Evolutionary conservation across 306 rosid species (phyloP).

Genomic region (Lathyrus sativus): DNA sequence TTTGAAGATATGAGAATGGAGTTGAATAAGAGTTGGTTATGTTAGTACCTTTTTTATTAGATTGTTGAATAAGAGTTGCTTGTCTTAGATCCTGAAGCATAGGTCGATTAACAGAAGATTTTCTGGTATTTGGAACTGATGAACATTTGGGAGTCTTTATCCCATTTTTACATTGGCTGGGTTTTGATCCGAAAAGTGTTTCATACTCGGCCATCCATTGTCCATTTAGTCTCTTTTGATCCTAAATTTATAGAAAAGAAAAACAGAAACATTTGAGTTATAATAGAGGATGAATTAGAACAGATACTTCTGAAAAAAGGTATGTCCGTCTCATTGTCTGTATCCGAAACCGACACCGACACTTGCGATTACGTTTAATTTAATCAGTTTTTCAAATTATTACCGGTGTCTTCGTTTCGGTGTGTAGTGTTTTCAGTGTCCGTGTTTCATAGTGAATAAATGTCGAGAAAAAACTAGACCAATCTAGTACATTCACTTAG

Average conservation of each 20-base stretch:
- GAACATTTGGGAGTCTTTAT: constrained; percentile 44
- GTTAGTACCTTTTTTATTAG: constrained; percentile 46
- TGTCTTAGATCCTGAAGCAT: constrained; percentile 55
- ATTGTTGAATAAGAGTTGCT: constrained; percentile 44
- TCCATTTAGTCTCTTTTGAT: constrained; percentile 42
- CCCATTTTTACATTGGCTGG: constrained; percentile 42
- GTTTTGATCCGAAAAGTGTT: constrained; percentile 49
- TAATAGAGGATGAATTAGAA: constrained; percentile 11
- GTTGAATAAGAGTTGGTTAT: constrained; percentile 35
- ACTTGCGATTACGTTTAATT: too few relatives aligned
- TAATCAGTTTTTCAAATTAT: too few relatives aligned
- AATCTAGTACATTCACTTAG: constrained; percentile 36
- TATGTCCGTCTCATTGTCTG: too few relatives aligned
- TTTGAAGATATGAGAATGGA: constrained; percentile 48
- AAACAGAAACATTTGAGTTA: neutral
- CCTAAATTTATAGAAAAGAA: constrained; percentile 32
- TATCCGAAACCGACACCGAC: too few relatives aligned
- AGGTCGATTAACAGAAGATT: constrained; percentile 56
- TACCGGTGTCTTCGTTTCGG: too few relatives aligned
- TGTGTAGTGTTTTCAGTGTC: too few relatives aligned
- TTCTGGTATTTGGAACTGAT: constrained; percentile 45
- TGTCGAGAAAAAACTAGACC: constrained; percentile 34
- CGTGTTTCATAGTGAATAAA: neutral
- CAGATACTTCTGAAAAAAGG: too few relatives aligned
- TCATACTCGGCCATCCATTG: constrained; percentile 67